These are phyloP conservation scores for Isoetes taiwanensis DNA, from an alignment of 75 land plant species.

Conservation along the genomic window DNA sequence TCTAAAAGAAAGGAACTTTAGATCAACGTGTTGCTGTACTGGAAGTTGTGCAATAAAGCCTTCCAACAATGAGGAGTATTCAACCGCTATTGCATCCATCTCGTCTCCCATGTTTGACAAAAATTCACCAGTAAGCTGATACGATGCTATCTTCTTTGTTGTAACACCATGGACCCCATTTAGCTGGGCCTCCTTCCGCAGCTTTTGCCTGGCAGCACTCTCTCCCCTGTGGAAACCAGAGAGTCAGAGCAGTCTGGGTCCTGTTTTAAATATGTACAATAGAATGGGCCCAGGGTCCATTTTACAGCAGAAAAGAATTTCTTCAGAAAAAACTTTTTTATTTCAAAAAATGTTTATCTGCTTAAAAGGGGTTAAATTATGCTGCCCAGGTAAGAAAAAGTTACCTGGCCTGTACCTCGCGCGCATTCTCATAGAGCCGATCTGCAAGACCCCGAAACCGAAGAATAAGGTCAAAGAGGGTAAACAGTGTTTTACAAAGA, in stretches of 20 bases:
- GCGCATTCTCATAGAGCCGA: constrained; percentile 70
- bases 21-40: constrained; percentile 82
- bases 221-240: constrained; percentile 27
- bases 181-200: too few species aligned
- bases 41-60: constrained; percentile 85
- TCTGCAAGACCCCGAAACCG: constrained; percentile 77
- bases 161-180: constrained; percentile 31
- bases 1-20: constrained; percentile 90
- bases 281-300: too few species aligned
- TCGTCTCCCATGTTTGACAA: constrained; percentile 63
- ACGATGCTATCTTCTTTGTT: constrained; percentile 44
- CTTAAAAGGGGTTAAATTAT: not conserved
- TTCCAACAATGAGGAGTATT: constrained; percentile 64
- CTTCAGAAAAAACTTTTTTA: too few species aligned
- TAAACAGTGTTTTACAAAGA: constrained; percentile 57
- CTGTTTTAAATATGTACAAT: not conserved
- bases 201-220: constrained; percentile 13
- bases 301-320: too few species aligned
- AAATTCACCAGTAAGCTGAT: constrained; percentile 56
- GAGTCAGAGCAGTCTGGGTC: constrained; percentile 10
- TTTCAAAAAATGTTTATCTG: too few species aligned
- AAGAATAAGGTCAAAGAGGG: constrained; percentile 77
- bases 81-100: constrained; percentile 61
- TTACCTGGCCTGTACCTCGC: constrained; percentile 79
- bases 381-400: not conserved